Evolutionary conservation across 2,329 filamentous ascomycete species (phyloP).

Genomic region (Nigrospora osmanthi): DNA sequence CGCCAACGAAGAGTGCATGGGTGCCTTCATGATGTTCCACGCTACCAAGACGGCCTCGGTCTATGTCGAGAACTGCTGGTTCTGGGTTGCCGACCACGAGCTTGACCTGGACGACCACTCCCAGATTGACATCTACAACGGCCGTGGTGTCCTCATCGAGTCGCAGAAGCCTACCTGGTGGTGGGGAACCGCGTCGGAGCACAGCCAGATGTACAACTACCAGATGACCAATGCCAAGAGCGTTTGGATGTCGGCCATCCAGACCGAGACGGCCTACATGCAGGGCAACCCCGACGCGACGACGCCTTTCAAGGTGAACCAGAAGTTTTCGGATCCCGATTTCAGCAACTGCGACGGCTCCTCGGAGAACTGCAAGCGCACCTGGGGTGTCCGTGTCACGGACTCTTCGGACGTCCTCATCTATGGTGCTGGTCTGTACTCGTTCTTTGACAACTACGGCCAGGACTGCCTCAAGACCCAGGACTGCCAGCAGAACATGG

Average conservation of each 20-base stretch:
- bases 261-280: slow-evolving; percentile 86
- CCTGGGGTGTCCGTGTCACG: slow-evolving; percentile 67
- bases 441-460: slow-evolving; percentile 74
- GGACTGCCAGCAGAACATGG: slow-evolving; percentile 72
- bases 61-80: slow-evolving; percentile 86
- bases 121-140: slow-evolving; percentile 83
- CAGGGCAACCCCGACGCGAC: slow-evolving; percentile 73
- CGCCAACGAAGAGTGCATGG: slow-evolving; percentile 62
- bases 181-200: slow-evolving; percentile 66
- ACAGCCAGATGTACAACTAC: slow-evolving; percentile 72
- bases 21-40: slow-evolving; percentile 64
- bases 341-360: slow-evolving; percentile 51
- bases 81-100: slow-evolving; percentile 87
- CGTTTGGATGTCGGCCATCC: slow-evolving; percentile 75
- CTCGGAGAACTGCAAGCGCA: slow-evolving; percentile 53
- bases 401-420: slow-evolving; percentile 61
- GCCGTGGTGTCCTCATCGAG: slow-evolving; percentile 76
- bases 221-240: slow-evolving; percentile 71
- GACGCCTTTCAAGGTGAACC: slow-evolving; percentile 53
- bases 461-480: slow-evolving; percentile 61
- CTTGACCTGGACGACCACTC: slow-evolving; percentile 67
- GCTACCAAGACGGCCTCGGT: slow-evolving; percentile 54
- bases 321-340: slow-evolving; percentile 57
- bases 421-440: slow-evolving; percentile 62
- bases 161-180: slow-evolving; percentile 72